Percentiles rank a stretch among this genome's conserved stretches.
These are phyloP conservation scores for Acacia crassicarpa DNA, from an alignment of 306 rosid species.

Conservation along the genomic window DNA sequence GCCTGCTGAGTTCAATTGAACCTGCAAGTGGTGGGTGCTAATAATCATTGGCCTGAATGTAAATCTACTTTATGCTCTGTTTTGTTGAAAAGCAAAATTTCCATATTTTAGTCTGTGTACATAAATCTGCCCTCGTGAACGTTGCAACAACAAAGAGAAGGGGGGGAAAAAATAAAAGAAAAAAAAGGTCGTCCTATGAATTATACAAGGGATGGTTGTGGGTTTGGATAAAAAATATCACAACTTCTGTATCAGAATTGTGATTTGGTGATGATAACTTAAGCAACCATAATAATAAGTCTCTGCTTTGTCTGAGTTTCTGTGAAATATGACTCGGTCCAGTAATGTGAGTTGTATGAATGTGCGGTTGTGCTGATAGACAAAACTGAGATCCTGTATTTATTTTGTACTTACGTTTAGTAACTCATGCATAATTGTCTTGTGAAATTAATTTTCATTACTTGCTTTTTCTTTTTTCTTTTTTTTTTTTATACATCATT, in stretches of 20 bases:
- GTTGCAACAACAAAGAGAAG: background rate
- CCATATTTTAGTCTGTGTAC: conserved; percentile 34
- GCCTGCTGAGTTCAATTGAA: conserved; percentile 81
- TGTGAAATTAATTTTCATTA: background rate
- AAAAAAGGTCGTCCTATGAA: conserved; percentile 18
- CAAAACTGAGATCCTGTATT: background rate
- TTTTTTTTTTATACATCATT: background rate
- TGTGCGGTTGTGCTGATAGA: background rate
- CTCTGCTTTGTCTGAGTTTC: background rate
- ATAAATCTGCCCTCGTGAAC: conserved; percentile 32
- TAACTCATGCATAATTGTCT: background rate
- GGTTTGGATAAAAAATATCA: conserved; percentile 41
- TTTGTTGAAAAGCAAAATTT: conserved; percentile 20
- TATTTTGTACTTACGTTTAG: background rate
- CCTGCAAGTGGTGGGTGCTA: conserved; percentile 78
- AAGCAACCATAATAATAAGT: background rate
- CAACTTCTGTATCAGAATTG: conserved; percentile 16
- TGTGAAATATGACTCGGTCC: background rate
- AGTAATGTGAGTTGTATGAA: background rate
- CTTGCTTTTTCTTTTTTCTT: background rate
- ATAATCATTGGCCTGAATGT: background rate
- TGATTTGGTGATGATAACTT: background rate
- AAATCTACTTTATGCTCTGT: background rate
- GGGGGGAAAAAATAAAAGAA: no score
- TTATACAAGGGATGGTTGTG: conserved; percentile 32